Base-by-base conservation (phyloP, 768 basidiomycete genomes). In the Tulasnella sp. region DNA sequence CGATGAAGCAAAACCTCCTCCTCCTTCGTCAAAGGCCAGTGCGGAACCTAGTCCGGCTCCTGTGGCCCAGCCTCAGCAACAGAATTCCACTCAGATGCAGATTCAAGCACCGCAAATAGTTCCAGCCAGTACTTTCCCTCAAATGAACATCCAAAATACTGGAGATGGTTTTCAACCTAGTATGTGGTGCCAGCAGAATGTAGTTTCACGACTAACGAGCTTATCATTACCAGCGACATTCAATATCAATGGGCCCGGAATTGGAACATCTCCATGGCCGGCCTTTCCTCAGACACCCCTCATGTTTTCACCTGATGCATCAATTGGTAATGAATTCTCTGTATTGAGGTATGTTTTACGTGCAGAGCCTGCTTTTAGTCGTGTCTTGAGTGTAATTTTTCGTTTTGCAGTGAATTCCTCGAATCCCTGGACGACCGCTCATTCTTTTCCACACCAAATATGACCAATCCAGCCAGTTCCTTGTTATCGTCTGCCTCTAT, bases 351-450 rank as follows among this genome's bases (percentile, higher is more conserved):
- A 65, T 55, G 77, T 70, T 19, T 29, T 56, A 34, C 40, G n/a
- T n/a, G n/a, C 48, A 54, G 52, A 22, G 55, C 51, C 27, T 35
- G 34, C 22, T 29, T 40, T 8, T 20, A 15, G 39, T 7, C 9
- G 56, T 28, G 37, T 57, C 13, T 49, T 47, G 31, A 51, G 27
- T 32, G 44, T 41, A 42, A 49, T 54, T 13, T 53, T 55, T 50
- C 55, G 43, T 0, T 31, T 53, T 6, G 57, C 53, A 90, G 87
- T 29, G 88, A 92, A 60, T 91, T 90, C 64, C 72, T 92, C 22
- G 85, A 89, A 62, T 86, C 85, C 0, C 72, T 92, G 7, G 85
- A 89, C 63, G 86, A 91, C 47, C 78, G 80, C 2, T 73, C 82
- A 1, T 89, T 87, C 66, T n/a, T n/a, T 84, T 88, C 63, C 74